Evolutionary conservation across 805 yeast genomes (phyloP), one percentile per base, ranked within the genome.

Genomic region (Starmerella tilneyi): DNA sequence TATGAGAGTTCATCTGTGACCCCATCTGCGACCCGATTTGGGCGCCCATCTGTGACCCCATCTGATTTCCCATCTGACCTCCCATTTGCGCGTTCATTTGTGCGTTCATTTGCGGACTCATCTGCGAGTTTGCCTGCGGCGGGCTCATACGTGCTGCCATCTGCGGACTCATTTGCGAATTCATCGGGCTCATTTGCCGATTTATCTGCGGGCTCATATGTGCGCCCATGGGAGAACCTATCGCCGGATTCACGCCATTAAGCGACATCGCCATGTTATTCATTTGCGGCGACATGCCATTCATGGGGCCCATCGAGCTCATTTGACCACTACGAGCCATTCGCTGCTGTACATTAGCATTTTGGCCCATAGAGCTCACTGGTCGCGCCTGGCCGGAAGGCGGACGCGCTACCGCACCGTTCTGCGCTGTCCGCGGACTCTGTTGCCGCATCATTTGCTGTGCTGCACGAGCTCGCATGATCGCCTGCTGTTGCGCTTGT

Each of bases 401-500:
- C 13, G 27, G 32, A 4, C 40, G 20, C n/a, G 40, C 29, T 1
- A 13, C 29, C 30, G 24, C n/a, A 3, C 22, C 22, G 17, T 22
- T 23, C 2, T 28, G 30, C 22, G 16, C 24, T 4, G 6, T 24
- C 5, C 30, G 44, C 16, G 29, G 30, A 17, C 31, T 20, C 29
- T 43, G 45, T 19, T 29, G 24, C 19, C 24, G 40, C 40, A n/a
- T 12, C 20, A 22, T 27, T 28, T 32, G 49, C 20, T 45, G 53
- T 30, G 46, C 50, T 2, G 46, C 50, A 5, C 49, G 46, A 1
- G 52, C 54, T 9, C 54, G 44, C 34, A 51, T 11, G 6, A 51
- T 41, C 7, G 48, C 50, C 30, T 52, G 55, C 34, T 48, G 50
- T 44, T 49, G 56, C 19, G 41, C 43, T 39, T 54, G 57, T 13